These are phyloP conservation scores for Microsporum ferrugineum DNA, from an alignment of 2,329 filamentous ascomycete species.

Conservation along the genomic window DNA sequence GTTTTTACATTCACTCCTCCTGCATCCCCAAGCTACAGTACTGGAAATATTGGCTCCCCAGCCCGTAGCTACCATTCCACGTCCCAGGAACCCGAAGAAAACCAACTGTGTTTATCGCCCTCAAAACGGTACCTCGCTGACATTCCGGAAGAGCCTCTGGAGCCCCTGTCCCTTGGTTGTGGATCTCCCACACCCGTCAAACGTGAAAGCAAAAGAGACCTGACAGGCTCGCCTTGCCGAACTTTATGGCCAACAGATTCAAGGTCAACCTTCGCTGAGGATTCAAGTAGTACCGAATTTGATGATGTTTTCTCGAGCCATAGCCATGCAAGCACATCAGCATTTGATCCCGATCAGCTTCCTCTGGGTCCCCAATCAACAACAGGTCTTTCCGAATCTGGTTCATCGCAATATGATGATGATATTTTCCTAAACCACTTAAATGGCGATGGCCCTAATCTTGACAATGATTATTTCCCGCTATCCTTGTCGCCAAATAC, in stretches of 20 bases:
- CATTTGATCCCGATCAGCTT: slow-evolving; percentile 24
- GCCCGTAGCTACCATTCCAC: slow-evolving; percentile 26
- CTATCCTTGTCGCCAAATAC: slow-evolving; percentile 10
- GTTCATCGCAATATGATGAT: slow-evolving; percentile 25
- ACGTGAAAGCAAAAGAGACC: not conserved
- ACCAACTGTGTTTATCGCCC: slow-evolving; percentile 27
- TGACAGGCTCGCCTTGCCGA: slow-evolving; percentile 17
- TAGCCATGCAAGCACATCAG: slow-evolving; percentile 21
- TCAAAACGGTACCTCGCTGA: slow-evolving; percentile 22
- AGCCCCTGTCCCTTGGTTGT: slow-evolving; percentile 18
- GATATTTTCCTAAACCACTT: slow-evolving; percentile 26
- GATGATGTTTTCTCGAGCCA: slow-evolving; percentile 30
- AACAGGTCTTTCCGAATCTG: slow-evolving; percentile 28
- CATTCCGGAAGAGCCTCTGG: slow-evolving; percentile 23
- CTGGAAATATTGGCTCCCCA: slow-evolving; percentile 30
- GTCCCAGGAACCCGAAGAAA: slow-evolving; percentile 30
- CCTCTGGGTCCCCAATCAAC: slow-evolving; percentile 22
- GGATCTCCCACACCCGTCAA: slow-evolving; percentile 13
- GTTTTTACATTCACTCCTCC: slow-evolving; percentile 39
- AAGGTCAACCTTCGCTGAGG: slow-evolving; percentile 26
- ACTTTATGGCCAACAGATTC: slow-evolving; percentile 29
- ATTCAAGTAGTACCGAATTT: slow-evolving; percentile 27
- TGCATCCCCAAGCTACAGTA: slow-evolving; percentile 34
- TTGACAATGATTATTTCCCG: slow-evolving; percentile 8
- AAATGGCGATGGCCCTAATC: slow-evolving; percentile 3